A percentile compares a stretch with the other conserved stretches of the same genome.
Conservation (phyloP, 2,329 filamentous ascomycete genomes). For the Verticillium nonalfalfae region DNA sequence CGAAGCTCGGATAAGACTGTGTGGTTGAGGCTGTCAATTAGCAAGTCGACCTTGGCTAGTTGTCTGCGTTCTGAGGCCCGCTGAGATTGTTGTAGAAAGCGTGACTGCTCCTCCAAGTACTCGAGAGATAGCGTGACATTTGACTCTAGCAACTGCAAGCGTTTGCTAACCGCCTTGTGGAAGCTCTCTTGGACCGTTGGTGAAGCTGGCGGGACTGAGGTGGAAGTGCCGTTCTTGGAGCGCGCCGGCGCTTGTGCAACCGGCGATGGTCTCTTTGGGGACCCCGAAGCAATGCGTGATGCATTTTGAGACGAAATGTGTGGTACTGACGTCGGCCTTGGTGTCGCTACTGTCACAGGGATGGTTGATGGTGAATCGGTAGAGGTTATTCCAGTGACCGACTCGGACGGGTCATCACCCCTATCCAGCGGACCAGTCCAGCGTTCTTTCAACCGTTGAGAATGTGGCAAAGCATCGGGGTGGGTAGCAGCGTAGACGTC, state of each 20-base stretch:
- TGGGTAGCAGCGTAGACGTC: not conserved
- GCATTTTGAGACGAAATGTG: not conserved
- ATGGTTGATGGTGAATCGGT: not conserved
- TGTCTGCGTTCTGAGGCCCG: slow-evolving; percentile 83
- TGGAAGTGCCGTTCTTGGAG: slow-evolving; percentile 25
- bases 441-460: not conserved
- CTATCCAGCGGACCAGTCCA: not conserved
- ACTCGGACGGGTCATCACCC: not conserved
- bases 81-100: slow-evolving; percentile 81
- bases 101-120: slow-evolving; percentile 95
- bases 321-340: not conserved
- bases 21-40: slow-evolving; percentile 77
- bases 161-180: slow-evolving; percentile 94
- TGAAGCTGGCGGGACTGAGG: slow-evolving; percentile 42
- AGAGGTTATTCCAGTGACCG: no score
- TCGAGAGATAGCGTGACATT: slow-evolving; percentile 90
- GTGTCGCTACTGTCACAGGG: not conserved
- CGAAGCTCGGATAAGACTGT: slow-evolving; percentile 80
- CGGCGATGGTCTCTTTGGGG: not conserved
- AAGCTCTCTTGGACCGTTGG: slow-evolving; percentile 95
- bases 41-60: slow-evolving; percentile 72
- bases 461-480: not conserved
- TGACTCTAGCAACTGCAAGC: slow-evolving; percentile 81
- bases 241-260: not conserved
- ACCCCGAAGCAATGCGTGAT: not conserved